Evolutionary conservation across 202 grass and related monocot species (phyloP).

Genomic region (Cymbopogon flexuosus): DNA sequence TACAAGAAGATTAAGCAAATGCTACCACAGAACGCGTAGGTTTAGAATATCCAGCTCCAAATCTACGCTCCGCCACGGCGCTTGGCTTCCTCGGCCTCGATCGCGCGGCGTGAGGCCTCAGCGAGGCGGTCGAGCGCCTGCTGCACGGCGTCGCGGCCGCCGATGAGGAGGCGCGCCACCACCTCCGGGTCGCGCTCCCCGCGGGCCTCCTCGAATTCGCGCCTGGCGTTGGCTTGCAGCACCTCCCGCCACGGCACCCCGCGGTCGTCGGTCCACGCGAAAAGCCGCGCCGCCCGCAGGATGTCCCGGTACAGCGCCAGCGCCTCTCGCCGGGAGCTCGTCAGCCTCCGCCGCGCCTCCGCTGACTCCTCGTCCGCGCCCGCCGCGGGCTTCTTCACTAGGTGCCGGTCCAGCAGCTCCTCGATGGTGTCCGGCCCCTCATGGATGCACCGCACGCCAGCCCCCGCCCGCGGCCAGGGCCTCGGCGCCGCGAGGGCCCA

Average conservation of each 20-base stretch:
- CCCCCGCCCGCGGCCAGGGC: neutral
- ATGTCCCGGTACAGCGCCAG: constrained; percentile 76
- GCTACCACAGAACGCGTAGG: neutral
- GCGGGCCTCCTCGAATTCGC: constrained; percentile 84
- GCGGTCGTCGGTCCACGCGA: constrained; percentile 55
- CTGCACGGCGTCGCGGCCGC: constrained; percentile 63
- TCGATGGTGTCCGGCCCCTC: constrained; percentile 92
- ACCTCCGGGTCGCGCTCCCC: constrained; percentile 82
- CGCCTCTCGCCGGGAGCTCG: constrained; percentile 66
- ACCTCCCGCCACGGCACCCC: constrained; percentile 75
- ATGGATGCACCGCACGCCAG: constrained; percentile 46
- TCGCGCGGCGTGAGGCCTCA: constrained; percentile 54
- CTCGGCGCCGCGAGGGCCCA: neutral
- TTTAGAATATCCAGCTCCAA: neutral
- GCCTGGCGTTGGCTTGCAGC: constrained; percentile 63
- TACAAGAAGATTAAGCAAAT: constrained; percentile 31
- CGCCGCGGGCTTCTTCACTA: constrained; percentile 51
- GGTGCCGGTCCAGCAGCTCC: constrained; percentile 86
- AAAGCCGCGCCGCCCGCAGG: constrained; percentile 57
- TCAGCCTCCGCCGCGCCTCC: constrained; percentile 50
- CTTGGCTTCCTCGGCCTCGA: constrained; percentile 65
- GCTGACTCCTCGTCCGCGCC: constrained; percentile 45
- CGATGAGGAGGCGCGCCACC: constrained; percentile 73
- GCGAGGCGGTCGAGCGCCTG: constrained; percentile 69
- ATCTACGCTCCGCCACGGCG: constrained; percentile 36